A percentile compares a stretch with the other conserved stretches of the same genome.
Evolutionary conservation across 208 protist genomes (phyloP).

Genomic region (Leishmania mexicana): DNA sequence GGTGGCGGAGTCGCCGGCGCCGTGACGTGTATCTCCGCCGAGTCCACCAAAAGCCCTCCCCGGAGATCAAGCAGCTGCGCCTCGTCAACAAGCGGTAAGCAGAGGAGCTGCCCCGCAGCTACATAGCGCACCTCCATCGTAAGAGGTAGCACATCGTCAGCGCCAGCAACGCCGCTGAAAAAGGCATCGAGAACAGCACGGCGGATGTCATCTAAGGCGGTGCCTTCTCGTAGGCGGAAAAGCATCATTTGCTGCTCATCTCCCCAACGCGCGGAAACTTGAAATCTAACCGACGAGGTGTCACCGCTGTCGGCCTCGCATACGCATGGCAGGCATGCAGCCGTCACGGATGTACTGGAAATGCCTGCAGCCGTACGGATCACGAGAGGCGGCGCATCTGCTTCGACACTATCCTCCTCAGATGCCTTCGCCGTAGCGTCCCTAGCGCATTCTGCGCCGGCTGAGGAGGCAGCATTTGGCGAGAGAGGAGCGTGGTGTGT

Average conservation of each 20-base stretch:
- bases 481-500: background rate
- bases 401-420: background rate
- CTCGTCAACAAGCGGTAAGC: background rate
- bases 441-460: background rate
- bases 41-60: constrained; percentile 8
- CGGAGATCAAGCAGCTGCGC: background rate
- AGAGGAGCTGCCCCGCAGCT: background rate
- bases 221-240: constrained; percentile 35
- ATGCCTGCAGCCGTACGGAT: constrained; percentile 10
- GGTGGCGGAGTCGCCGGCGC: constrained; percentile 1
- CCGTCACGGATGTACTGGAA: background rate
- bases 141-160: background rate
- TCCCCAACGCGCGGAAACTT: constrained; percentile 46
- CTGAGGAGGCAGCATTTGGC: background rate
- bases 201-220: constrained; percentile 42
- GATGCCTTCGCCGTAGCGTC: background rate
- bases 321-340: constrained; percentile 1
- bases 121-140: constrained; percentile 14
- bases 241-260: constrained; percentile 32
- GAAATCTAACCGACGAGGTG: constrained; percentile 8
- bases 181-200: constrained; percentile 39
- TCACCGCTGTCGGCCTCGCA: background rate
- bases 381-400: constrained; percentile 12
- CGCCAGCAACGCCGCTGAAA: too few relatives aligned
- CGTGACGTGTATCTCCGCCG: constrained; percentile 16